Conservation (phyloP, 352 stramenopile species). For the Phytophthora pini region DNA sequence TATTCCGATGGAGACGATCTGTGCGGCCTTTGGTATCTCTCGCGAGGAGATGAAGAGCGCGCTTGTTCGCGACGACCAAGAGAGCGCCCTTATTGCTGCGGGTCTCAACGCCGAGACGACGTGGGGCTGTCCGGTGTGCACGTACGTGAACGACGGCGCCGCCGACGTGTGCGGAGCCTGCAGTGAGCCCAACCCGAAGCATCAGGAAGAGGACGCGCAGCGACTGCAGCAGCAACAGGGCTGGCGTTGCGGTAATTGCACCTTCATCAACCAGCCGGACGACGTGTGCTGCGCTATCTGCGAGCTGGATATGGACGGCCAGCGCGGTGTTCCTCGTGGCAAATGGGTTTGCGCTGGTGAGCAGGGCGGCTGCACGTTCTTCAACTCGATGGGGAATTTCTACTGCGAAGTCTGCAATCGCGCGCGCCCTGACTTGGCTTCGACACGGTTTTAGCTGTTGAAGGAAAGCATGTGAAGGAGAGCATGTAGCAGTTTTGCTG, state of each 20-base stretch:
- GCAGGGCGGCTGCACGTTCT: slow-evolving; percentile 89
- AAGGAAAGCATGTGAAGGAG: no score
- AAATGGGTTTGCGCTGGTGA: slow-evolving; percentile 89
- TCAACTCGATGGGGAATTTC: slow-evolving; percentile 82
- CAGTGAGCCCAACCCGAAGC: slow-evolving; percentile 64
- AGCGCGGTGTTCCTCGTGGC: slow-evolving; percentile 77
- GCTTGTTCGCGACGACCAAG: slow-evolving; percentile 57
- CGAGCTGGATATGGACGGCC: slow-evolving; percentile 80
- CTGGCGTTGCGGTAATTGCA: slow-evolving; percentile 88
- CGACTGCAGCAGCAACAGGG: slow-evolving; percentile 52
- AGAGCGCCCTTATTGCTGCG: slow-evolving; percentile 23
- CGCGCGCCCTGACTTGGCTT: slow-evolving; percentile 74
- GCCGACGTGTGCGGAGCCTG: slow-evolving; percentile 58
- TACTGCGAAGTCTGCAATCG: slow-evolving; percentile 93
- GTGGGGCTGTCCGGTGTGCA: slow-evolving; percentile 83
- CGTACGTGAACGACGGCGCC: slow-evolving; percentile 70
- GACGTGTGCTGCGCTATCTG: slow-evolving; percentile 84
- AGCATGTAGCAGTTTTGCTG: slow-evolving; percentile 20
- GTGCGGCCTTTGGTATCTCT: slow-evolving; percentile 69
- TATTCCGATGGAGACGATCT: slow-evolving; percentile 75
- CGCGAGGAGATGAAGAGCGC: slow-evolving; percentile 59
- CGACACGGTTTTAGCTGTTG: slow-evolving; percentile 66
- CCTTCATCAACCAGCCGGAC: slow-evolving; percentile 82
- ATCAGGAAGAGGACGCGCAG: slow-evolving; percentile 34
- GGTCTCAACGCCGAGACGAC: slow-evolving; percentile 24